These are phyloP conservation scores for Mucor sp. DNA, from an alignment of 371 early-diverging fungal species.

Conservation along the genomic window DNA sequence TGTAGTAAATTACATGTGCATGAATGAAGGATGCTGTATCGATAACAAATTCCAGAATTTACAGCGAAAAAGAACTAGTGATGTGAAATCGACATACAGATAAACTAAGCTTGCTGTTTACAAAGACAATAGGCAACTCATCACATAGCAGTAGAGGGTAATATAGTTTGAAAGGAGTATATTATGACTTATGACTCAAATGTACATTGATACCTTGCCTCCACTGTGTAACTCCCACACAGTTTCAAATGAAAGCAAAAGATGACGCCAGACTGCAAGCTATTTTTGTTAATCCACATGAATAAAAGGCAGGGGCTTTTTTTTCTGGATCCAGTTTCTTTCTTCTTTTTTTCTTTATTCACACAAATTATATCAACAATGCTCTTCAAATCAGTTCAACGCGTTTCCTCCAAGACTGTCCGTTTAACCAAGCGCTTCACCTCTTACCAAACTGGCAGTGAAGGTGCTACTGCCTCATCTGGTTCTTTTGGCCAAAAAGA, in stretches of 20 bases:
- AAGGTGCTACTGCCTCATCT: conserved; percentile 41
- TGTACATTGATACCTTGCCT: not conserved
- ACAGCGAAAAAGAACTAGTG: no score
- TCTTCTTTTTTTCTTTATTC: not conserved
- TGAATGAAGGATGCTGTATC: not conserved
- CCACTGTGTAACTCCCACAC: not conserved
- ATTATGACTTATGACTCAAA: not conserved
- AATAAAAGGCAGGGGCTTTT: conserved; percentile 7
- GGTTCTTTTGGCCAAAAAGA: conserved; percentile 51
- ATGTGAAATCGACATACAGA: no score
- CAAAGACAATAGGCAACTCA: not conserved
- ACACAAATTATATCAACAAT: conserved; percentile 7
- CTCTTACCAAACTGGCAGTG: conserved; percentile 21
- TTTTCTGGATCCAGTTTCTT: not conserved
- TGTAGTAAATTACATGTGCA: not conserved
- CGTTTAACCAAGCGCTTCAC: conserved; percentile 18
- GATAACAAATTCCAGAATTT: not conserved
- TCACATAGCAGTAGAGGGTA: not conserved
- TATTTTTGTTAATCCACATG: not conserved
- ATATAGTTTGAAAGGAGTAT: not conserved
- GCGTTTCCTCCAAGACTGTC: not conserved
- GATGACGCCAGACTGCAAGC: conserved; percentile 12
- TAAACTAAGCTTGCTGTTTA: no score
- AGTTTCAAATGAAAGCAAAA: conserved; percentile 4
- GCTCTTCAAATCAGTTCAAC: conserved; percentile 20